Percentiles rank a stretch among this genome's conserved stretches.
Conservation (phyloP, 177 flowering plant genomes). For the Tripterygium wilfordii region DNA sequence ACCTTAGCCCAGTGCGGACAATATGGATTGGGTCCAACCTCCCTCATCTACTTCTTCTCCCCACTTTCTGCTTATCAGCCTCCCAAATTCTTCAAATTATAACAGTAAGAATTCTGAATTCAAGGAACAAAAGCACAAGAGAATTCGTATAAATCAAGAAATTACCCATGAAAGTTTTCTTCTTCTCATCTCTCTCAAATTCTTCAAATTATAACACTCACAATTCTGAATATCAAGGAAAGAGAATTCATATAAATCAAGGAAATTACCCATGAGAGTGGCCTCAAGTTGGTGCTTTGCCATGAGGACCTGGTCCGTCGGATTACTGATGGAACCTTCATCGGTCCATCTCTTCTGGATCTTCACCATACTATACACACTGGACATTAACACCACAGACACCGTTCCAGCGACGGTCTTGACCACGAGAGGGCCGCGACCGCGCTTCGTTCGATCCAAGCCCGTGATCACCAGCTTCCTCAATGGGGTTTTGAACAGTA, state of each 20-base stretch:
- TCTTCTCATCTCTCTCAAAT: not conserved
- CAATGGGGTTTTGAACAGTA: conserved; percentile 58
- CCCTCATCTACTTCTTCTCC: too few species aligned
- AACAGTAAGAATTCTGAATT: too few species aligned
- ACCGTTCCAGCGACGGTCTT: conserved; percentile 44
- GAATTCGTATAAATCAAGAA: too few species aligned
- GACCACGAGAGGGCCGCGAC: conserved; percentile 45
- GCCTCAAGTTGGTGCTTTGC: conserved; percentile 43
- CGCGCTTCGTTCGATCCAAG: conserved; percentile 54
- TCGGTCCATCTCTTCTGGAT: conserved; percentile 28
- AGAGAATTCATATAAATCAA: not conserved
- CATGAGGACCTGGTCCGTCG: conserved; percentile 57
- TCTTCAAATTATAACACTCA: too few species aligned
- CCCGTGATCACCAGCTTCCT: conserved; percentile 50
- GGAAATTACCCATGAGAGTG: conserved; percentile 53
- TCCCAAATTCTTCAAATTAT: too few species aligned
- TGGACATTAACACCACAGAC: conserved; percentile 25
- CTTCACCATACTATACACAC: conserved; percentile 28
- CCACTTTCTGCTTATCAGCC: too few species aligned
- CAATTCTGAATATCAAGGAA: not conserved
- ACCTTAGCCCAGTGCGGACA: too few species aligned
- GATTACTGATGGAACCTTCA: conserved; percentile 23
- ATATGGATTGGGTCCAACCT: too few species aligned
- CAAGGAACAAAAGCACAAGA: too few species aligned
- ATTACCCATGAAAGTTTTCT: conserved; percentile 56